Evolutionary conservation across 208 protist species (phyloP).

Genomic region (Acanthamoeba sp.): DNA sequence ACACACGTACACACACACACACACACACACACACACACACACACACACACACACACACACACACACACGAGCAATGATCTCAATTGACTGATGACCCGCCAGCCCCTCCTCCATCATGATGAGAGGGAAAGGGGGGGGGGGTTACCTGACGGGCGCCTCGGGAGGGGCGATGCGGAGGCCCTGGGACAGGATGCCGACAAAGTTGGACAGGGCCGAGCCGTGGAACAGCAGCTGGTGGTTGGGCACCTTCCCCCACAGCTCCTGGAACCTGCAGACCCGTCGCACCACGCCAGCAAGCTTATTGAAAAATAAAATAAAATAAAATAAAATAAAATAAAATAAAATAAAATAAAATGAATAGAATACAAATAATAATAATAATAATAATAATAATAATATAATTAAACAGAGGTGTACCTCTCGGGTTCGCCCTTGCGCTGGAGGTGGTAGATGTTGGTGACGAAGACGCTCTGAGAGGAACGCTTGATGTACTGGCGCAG

Average conservation of each 20-base stretch:
- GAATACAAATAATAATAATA: too few species aligned
- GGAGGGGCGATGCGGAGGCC: constrained; percentile 86
- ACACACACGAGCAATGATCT: too few species aligned
- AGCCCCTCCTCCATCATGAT: too few species aligned
- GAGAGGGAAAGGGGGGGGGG: background rate
- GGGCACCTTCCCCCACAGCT: background rate
- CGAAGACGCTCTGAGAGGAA: background rate
- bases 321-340: too few species aligned
- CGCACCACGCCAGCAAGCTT: background rate
- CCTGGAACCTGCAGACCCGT: background rate
- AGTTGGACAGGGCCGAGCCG: constrained; percentile 73
- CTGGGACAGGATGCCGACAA: constrained; percentile 71
- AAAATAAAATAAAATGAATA: too few species aligned
- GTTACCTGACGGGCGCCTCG: constrained; percentile 83
- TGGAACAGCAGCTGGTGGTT: constrained; percentile 80
- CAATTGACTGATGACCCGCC: too few species aligned
- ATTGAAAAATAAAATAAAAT: background rate
- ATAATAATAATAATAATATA: background rate
- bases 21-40: too few species aligned
- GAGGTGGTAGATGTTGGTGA: constrained; percentile 76
- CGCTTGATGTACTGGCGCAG: constrained; percentile 35
- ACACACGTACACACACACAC: too few species aligned
- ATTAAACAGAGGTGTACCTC: too few species aligned
- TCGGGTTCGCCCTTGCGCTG: constrained; percentile 80
- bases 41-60: too few species aligned